These are phyloP conservation scores for Yamadazyma tumulicola DNA, from an alignment of 805 yeast species.

Conservation along the genomic window DNA sequence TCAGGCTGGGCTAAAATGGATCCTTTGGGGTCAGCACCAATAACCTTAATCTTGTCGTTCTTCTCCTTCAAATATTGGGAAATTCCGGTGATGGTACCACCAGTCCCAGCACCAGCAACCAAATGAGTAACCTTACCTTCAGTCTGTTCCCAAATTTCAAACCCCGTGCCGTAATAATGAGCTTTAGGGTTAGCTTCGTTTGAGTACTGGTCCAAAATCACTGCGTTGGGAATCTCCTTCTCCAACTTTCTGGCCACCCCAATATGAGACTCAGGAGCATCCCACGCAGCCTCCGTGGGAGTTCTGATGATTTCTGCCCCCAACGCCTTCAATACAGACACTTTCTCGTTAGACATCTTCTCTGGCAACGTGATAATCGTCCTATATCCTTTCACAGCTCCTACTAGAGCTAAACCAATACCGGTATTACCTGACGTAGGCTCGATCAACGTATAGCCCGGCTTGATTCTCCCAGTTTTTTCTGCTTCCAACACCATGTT, in stretches of 20 bases:
- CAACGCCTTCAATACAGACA: slow-evolving; percentile 78
- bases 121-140: slow-evolving; percentile 66
- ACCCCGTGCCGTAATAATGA: slow-evolving; percentile 81
- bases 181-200: slow-evolving; percentile 79
- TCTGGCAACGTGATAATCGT: slow-evolving; percentile 87
- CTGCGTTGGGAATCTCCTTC: slow-evolving; percentile 79
- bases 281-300: slow-evolving; percentile 92
- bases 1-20: slow-evolving; percentile 82
- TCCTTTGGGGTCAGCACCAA: slow-evolving; percentile 86
- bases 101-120: slow-evolving; percentile 93
- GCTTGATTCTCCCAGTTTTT: slow-evolving; percentile 69
- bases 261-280: slow-evolving; percentile 85
- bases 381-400: slow-evolving; percentile 83
- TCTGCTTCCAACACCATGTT: slow-evolving; percentile 87
- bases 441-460: slow-evolving; percentile 82
- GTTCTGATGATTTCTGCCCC: slow-evolving; percentile 92
- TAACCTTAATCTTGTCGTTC: slow-evolving; percentile 55
- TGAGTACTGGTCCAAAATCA: slow-evolving; percentile 79
- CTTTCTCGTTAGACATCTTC: slow-evolving; percentile 90
- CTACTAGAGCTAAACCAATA: slow-evolving; percentile 81
- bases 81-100: slow-evolving; percentile 96
- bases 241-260: slow-evolving; percentile 82
- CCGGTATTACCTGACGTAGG: slow-evolving; percentile 93
- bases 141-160: slow-evolving; percentile 80
- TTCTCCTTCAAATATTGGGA: slow-evolving; percentile 72